Evolutionary conservation across 345 rosid species (phyloP), one percentile per base, ranked within the genome.

Genomic region (Diplotaxis tenuifolia): DNA sequence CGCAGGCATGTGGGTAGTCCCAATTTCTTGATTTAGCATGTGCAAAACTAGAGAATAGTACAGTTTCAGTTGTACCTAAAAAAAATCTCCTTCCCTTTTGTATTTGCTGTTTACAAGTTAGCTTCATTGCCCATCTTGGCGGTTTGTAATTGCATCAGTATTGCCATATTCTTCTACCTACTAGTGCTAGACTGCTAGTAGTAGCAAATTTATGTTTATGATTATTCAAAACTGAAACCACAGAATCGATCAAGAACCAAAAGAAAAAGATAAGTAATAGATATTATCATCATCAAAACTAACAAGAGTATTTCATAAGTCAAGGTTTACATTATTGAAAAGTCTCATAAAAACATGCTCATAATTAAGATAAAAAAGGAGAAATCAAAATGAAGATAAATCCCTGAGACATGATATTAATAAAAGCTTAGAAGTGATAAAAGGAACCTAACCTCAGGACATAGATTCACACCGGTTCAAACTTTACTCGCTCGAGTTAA

Each of bases 401-500:
- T 61, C 78, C 77, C 63, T 36, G 38, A 28, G 59, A 70, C 75
- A 63, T 52, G 68, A 52, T 15, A 47, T 15, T 7, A 47, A 47
- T 47, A 47, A n/a, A n/a, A 47, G 54, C 21, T 47, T 16, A 47
- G 54, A 47, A 47, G 54, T 47, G 54, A 47, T 63, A 58, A 45
- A 65, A 66, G 59, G 72, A 66, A 47, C 22, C 78, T 52, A 77
- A 77, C 77, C 81, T 78, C 61, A 9, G 18, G 38, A 67, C 52
- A 47, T 47, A 47, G 54, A 47, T 47, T 47, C 9, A 32, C 10
- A 32, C 38, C 38, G 19, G 54, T 18, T 36, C 38, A 52, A n/a
- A 28, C 27, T 40, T 66, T 42, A 66, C n/a, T 22, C 56, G 72
- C 77, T 77, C 8, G 87, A 82, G 7, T 83, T 91, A 40, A 81